Percentiles rank a stretch among this genome's conserved stretches.
phyloP scores from a whole-genome alignment of 345 rosid genomes.

The Pseudoturritis turrita region DNA sequence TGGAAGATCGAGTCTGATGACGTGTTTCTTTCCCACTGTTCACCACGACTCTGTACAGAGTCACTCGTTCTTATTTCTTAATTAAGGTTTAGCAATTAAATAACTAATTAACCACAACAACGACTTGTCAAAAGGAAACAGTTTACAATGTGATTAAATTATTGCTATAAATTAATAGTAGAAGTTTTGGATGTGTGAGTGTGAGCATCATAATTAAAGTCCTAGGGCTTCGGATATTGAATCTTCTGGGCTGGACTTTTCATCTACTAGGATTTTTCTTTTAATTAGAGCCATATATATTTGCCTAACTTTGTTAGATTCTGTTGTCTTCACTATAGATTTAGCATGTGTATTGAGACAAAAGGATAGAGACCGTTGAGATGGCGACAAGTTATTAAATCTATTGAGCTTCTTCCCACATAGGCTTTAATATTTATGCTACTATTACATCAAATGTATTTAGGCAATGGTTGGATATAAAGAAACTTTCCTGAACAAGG shows the following conservation, averaged over 20 bases:
- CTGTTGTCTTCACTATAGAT: slow-evolving; percentile 15
- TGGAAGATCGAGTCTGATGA: slow-evolving; percentile 1
- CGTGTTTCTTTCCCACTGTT: neutral
- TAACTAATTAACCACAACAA: neutral
- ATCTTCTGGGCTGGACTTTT: slow-evolving; percentile 11
- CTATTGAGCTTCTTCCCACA: neutral
- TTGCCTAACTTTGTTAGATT: slow-evolving; percentile 18
- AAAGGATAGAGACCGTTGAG: neutral
- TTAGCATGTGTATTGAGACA: neutral
- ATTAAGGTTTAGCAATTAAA: neutral
- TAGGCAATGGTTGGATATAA: neutral
- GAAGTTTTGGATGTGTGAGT: neutral
- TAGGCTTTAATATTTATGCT: neutral
- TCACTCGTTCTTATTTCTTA: neutral
- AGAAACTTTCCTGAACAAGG: neutral
- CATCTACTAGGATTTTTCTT: slow-evolving; percentile 20
- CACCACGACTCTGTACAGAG: neutral
- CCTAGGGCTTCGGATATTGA: neutral
- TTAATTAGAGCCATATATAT: neutral
- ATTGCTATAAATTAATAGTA: neutral
- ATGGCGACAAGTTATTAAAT: neutral
- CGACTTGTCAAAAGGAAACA: neutral
- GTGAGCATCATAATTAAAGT: slow-evolving; percentile 3
- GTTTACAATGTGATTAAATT: neutral
- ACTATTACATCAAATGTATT: neutral